Conservation (phyloP, 1,284 basidiomycete genomes). For the Trametes versicolor region DNA sequence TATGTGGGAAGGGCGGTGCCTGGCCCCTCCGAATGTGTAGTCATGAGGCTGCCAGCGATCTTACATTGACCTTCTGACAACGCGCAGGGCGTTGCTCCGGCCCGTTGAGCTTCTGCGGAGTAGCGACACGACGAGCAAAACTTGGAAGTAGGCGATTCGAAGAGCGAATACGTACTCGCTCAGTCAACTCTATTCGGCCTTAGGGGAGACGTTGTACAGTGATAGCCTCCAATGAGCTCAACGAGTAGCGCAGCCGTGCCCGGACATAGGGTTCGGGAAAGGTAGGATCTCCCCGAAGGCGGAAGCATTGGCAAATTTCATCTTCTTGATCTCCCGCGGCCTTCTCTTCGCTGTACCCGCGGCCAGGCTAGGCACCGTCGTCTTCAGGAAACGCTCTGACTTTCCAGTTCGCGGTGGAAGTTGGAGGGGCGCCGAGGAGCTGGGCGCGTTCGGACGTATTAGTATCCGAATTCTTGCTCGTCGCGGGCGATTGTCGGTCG, state of each 20-base stretch:
- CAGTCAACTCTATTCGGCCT: not conserved
- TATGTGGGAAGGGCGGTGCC: not conserved
- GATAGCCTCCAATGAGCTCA: constrained; percentile 10
- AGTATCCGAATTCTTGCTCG: constrained; percentile 1
- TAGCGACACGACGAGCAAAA: not conserved
- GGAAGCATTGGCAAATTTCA: constrained; percentile 24
- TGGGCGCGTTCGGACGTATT: constrained; percentile 13
- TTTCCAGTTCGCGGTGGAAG: constrained; percentile 12
- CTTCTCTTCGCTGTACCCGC: constrained; percentile 7
- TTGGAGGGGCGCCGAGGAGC: constrained; percentile 11
- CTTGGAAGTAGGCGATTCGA: not conserved
- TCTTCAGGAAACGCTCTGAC: constrained; percentile 10
- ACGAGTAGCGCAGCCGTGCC: not conserved
- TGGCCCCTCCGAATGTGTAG: not conserved
- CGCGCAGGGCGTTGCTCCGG: not conserved
- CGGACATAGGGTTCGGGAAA: constrained; percentile 1
- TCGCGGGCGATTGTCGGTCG: constrained; percentile 26
- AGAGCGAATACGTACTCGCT: not conserved
- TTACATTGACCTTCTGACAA: not conserved
- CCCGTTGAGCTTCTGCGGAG: not conserved
- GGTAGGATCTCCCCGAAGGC: constrained; percentile 18
- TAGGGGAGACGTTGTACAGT: not conserved
- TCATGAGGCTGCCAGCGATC: not conserved
- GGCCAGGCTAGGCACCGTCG: constrained; percentile 24
- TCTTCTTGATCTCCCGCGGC: constrained; percentile 22